Base-by-base conservation (phyloP, 106 monocot genomes). In the Dioscorea dumetorum region DNA sequence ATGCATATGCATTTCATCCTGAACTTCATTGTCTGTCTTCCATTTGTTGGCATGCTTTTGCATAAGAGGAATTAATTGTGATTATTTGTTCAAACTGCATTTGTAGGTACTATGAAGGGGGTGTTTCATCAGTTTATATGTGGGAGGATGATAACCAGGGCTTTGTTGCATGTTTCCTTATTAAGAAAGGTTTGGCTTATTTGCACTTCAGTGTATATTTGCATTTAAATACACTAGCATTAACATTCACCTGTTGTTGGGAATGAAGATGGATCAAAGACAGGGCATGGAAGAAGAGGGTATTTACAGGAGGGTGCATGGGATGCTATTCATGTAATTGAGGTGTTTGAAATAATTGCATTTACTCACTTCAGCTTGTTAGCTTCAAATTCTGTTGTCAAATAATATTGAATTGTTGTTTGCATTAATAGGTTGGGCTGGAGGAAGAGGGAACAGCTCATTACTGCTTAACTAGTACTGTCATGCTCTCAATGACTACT, bases 291-390 rank as follows among this genome's bases (percentile, higher is more conserved):
- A 10, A 82, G 84, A 81, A 83, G 87, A 83, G 87, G 84, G 32
- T 70, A 87, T 61, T 60, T 99, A 60, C 99, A 93, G 62, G 85
- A 93, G 62, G 99, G 93, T 33, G 77, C 87, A 12, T 99, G 93
- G 99, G 99, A 99, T 56, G 99, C 99, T 64, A 87, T 99, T 73
- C 99, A 99, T 82, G 87, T 93, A 41, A 87, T 99, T 70, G 87
- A 99, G 93, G 99, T 99, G 48, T 41, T 41, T 41, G 41, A 14
- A 54, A 54, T 8, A 54, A 54, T 54, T 8, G 0, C 5, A 41
- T 41, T 41, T 41, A 41, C 41, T 41, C 41, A 41, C n/a, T 41
- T 6, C 10, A 41, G 41, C 41, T 41, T 41, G 5, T 41, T 41
- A 41, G 41, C 41, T 10, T 10, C 41, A 41, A 10, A 41, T 41